Base-by-base conservation (phyloP, 768 basidiomycete genomes). In the Russula sp. region DNA sequence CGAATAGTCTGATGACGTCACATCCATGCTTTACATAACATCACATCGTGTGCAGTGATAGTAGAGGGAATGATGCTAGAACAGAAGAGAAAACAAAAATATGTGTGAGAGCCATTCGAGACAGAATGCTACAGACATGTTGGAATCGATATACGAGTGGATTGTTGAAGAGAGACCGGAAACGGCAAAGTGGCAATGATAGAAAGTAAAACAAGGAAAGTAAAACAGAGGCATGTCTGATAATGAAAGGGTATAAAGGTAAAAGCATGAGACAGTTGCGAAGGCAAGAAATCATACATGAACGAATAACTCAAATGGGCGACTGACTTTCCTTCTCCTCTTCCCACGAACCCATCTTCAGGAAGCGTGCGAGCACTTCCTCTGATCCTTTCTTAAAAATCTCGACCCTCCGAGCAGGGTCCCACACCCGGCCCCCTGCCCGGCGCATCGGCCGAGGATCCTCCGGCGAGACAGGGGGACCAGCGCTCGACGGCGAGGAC, bases 381-480 rank as follows among this genome's bases (percentile, higher is more conserved):
- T 95, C 92, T 2, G 91, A 93, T 14, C 88, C 88, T 56, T 83
- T 84, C 73, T 93, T 94, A 76, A 94, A 93, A 45, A 89, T 69
- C 63, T 95, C 93, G 3, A 94, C 85, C 49, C 87, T 88, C 22
- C 92, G 85, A 10, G 86, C 85, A 18, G 93, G 93, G 71, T 94
- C 92, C 85, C 89, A 96, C 5, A 89, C 86, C 22, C 91, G 81
- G 2, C 80, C 82, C 22, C 80, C 71, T 27, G 64, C 78, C 68
- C 81, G 83, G 44, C 72, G 74, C 20, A 35, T 54, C 10, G 75
- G 70, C 18, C 66, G 69, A 9, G 68, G 64, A 35, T 73, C 62
- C 22, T 39, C 39, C 42, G 76, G 71, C 11, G 83, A 80, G 16
- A 82, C 84, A 14, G 80, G 49, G 1, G 85, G 81, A 2, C 83